Base-by-base conservation (phyloP, 352 stramenopile species). In the Globisporangium lucens region DNA sequence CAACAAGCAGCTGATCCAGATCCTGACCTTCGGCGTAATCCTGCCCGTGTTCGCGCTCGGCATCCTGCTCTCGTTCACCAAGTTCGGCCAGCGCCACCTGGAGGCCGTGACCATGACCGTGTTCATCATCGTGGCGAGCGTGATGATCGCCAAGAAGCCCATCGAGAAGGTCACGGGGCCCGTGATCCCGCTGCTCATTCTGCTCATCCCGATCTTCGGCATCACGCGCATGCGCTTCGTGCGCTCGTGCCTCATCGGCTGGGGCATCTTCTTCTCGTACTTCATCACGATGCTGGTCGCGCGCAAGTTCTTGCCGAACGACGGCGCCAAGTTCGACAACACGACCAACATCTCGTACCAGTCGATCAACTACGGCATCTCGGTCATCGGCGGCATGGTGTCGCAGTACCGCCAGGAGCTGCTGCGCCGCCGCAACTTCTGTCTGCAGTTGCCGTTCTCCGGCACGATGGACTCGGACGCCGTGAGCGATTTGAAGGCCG, bases 151-250 rank as follows among this genome's bases (percentile, higher is more conserved):
- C 62, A 91, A 93, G 75, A 93, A 93, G 67, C 83, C 83, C 6
- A 73, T 93, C 24, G 81, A 90, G 46, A 88, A 90, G 41, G 72
- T 73, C 46, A 87, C 79, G 49, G 83, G 83, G 1, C 83, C 85
- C 15, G 69, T 93, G 3, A 89, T 93, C 30, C 85, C 85, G 52
- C 69, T 93, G 70, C 71, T 93, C n/a, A 89, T 93, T 57, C 63
- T 93, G 33, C 63, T 93, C n/a, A 91, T 93, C 24, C 85, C 85
- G 38, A 89, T 93, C 66, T 93, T 90, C 56, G 85, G 85, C n/a
- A 93, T 93, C 69, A 93, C 85, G 33, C 67, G 85, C 56, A 93
- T 93, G 85, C 82, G 85, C 33, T 93, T 88, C 58, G 73, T 91
- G 29, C 87, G 88, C 67, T 89, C 80, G 61, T 91, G 83, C 58